phyloP scores from a whole-genome alignment of 1,284 basidiomycete species.

The Cryptococcus sp. region DNA sequence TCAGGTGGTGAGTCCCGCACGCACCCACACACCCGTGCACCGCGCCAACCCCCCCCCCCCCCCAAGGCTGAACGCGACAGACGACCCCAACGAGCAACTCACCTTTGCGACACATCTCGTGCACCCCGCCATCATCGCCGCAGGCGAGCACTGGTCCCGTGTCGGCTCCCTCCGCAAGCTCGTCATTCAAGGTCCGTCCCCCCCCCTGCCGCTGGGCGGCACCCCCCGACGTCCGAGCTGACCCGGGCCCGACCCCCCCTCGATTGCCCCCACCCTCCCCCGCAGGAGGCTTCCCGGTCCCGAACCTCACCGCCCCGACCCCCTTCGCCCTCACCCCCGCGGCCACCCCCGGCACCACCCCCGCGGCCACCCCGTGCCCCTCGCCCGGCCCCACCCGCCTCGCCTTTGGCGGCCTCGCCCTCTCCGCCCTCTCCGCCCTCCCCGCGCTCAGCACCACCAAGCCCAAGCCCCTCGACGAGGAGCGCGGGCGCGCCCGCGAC shows the following conservation, averaged over 20 bases:
- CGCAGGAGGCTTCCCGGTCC: constrained; percentile 37
- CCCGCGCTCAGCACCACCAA: constrained; percentile 26
- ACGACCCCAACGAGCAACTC: constrained; percentile 29
- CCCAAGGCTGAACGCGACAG: constrained; percentile 30
- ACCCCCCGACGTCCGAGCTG: background rate
- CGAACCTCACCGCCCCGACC: constrained; percentile 40
- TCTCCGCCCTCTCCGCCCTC: constrained; percentile 14
- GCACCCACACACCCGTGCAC: no score
- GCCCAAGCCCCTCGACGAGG: constrained; percentile 23
- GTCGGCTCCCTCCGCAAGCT: constrained; percentile 26
- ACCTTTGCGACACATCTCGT: constrained; percentile 40
- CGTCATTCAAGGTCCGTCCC: constrained; percentile 32
- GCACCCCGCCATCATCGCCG: constrained; percentile 39
- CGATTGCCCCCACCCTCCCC: background rate
- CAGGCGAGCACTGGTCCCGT: constrained; percentile 34
- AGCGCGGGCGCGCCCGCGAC: constrained; percentile 19
- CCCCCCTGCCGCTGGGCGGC: no score
- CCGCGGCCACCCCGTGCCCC: constrained; percentile 24
- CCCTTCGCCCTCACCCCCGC: constrained; percentile 39
- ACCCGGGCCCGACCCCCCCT: background rate
- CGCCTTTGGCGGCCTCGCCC: constrained; percentile 14
- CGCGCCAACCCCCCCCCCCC: background rate
- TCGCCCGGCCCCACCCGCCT: constrained; percentile 26
- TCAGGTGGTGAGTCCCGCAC: constrained; percentile 30
- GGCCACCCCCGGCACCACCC: constrained; percentile 30